A percentile compares a stretch with the other conserved stretches of the same genome.
These are phyloP conservation scores for Chloris gayana DNA, from an alignment of 176 grass and related monocot species.

Conservation along the genomic window DNA sequence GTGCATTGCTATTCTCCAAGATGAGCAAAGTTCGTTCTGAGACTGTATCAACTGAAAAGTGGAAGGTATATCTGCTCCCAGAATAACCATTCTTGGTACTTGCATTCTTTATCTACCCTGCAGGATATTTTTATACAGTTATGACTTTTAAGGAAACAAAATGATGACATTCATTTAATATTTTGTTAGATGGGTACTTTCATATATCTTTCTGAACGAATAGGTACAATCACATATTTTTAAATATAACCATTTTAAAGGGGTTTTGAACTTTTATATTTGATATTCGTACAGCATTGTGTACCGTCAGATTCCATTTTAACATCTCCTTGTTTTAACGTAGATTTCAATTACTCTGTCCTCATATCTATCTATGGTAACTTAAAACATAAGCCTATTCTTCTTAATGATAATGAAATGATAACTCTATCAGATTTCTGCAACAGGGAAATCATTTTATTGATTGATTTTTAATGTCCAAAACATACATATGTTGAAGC, in stretches of 20 bases:
- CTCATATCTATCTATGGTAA: background rate
- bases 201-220: too few species aligned
- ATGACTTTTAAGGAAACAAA: background rate
- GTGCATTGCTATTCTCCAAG: slow-evolving; percentile 84
- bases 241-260: too few species aligned
- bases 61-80: slow-evolving; percentile 78
- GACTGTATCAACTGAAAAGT: slow-evolving; percentile 89
- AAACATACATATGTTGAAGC: background rate
- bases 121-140: background rate
- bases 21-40: slow-evolving; percentile 98
- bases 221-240: too few species aligned
- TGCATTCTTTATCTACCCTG: background rate
- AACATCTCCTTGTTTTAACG: background rate
- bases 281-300: background rate
- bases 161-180: background rate
- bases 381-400: background rate
- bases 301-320: background rate
- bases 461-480: background rate
- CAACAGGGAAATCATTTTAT: background rate
- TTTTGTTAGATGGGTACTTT: background rate
- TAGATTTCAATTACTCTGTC: background rate
- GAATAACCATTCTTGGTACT: slow-evolving; percentile 16
- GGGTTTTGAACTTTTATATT: too few species aligned
- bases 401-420: too few species aligned
- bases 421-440: background rate